Evolutionary conservation across 352 stramenopile species (phyloP).

Genomic region (Globisporangium ultimum): DNA sequence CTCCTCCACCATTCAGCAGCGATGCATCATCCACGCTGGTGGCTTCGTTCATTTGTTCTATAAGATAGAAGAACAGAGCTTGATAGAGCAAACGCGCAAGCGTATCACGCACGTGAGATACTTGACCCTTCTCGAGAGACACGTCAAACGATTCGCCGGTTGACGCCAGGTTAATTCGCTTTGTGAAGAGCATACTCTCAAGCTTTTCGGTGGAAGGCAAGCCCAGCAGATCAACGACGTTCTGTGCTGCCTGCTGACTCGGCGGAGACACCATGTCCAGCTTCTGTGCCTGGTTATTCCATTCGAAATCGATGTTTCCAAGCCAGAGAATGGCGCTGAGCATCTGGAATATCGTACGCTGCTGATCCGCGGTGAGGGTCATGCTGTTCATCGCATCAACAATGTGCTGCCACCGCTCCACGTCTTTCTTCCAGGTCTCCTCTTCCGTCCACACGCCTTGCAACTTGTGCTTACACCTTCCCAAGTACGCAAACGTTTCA

Average conservation of each 20-base stretch:
- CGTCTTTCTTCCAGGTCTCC: constrained; percentile 50
- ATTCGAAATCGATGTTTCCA: constrained; percentile 57
- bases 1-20: neutral
- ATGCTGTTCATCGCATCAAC: constrained; percentile 43
- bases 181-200: constrained; percentile 45
- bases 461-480: constrained; percentile 29
- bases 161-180: constrained; percentile 34
- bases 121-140: constrained; percentile 39
- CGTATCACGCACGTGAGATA: constrained; percentile 45
- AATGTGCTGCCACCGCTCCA: constrained; percentile 66
- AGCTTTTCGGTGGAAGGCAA: constrained; percentile 25
- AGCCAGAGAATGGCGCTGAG: constrained; percentile 72
- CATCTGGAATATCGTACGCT: constrained; percentile 52
- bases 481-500: constrained; percentile 51
- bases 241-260: constrained; percentile 13
- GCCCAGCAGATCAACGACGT: constrained; percentile 34
- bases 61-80: constrained; percentile 39
- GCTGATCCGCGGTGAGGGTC: constrained; percentile 29
- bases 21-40: constrained; percentile 22
- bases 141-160: constrained; percentile 59
- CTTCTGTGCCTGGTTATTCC: constrained; percentile 18
- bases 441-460: constrained; percentile 24
- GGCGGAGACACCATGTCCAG: constrained; percentile 23
- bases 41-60: constrained; percentile 41
- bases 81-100: constrained; percentile 61